Conservation (phyloP, 2,329 filamentous ascomycete genomes). For the Exophiala sp. region DNA sequence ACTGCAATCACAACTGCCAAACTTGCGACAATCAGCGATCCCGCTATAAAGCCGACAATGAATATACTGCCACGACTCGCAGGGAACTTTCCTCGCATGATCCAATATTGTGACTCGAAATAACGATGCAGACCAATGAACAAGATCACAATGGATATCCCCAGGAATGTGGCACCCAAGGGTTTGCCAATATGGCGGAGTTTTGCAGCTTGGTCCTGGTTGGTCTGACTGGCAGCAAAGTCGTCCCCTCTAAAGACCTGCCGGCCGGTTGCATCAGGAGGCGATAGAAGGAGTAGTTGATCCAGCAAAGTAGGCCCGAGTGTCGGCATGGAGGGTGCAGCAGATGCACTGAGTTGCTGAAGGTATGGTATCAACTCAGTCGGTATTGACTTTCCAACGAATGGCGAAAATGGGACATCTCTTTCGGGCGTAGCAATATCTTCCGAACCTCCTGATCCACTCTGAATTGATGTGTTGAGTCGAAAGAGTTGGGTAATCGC, state of each 20-base stretch:
- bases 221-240: slow-evolving; percentile 13
- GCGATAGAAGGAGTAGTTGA: slow-evolving; percentile 25
- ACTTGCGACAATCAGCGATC: slow-evolving; percentile 56
- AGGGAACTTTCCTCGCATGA: slow-evolving; percentile 64
- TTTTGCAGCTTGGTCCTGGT: slow-evolving; percentile 30
- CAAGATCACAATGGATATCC: slow-evolving; percentile 58
- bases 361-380: slow-evolving; percentile 26
- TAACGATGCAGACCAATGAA: slow-evolving; percentile 63
- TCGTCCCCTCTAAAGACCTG: slow-evolving; percentile 20
- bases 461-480: slow-evolving; percentile 51
- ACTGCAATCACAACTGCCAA: slow-evolving; percentile 59
- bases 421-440: neutral
- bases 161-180: slow-evolving; percentile 63
- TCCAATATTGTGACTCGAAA: slow-evolving; percentile 65
- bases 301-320: slow-evolving; percentile 26
- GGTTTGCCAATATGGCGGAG: slow-evolving; percentile 57
- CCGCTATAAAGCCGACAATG: slow-evolving; percentile 55
- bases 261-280: slow-evolving; percentile 26
- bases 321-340: slow-evolving; percentile 1
- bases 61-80: slow-evolving; percentile 61
- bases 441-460: slow-evolving; percentile 5
- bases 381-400: slow-evolving; percentile 26
- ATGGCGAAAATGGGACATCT: slow-evolving; percentile 23
- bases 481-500: slow-evolving; percentile 65
- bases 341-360: slow-evolving; percentile 22